Conservation (phyloP, 208 protist species). For the Trichomonas gallinae region DNA sequence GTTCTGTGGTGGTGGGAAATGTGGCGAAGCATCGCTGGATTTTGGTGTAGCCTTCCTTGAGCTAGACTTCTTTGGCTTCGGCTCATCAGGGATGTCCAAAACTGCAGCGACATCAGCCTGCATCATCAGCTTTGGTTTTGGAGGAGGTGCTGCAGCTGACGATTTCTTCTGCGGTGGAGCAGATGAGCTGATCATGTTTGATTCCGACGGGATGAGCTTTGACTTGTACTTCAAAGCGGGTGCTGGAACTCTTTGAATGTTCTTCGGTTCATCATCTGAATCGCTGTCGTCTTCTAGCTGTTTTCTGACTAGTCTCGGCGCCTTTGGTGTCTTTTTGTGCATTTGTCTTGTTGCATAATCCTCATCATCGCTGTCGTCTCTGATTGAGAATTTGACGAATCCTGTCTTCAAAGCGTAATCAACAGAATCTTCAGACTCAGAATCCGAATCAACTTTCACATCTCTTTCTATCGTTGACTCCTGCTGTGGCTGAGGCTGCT, state of each 20-base stretch:
- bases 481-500: background rate
- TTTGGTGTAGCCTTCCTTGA: background rate
- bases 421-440: background rate
- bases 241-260: background rate
- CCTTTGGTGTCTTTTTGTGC: background rate
- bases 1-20: too few species aligned
- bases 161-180: background rate
- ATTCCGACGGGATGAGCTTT: background rate
- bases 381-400: background rate
- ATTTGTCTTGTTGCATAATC: background rate
- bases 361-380: background rate
- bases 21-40: background rate
- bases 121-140: background rate
- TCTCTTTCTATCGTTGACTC: background rate
- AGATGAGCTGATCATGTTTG: background rate
- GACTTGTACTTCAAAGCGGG: background rate
- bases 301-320: background rate
- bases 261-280: background rate
- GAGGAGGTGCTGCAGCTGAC: too few species aligned
- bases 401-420: background rate
- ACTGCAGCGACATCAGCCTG: background rate
- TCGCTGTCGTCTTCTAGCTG: background rate
- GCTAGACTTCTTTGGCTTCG: background rate
- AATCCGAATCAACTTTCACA: background rate
- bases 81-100: background rate